Evolutionary conservation across 805 yeast genomes (phyloP).

Genomic region (Metschnikowia cerradonensis): DNA sequence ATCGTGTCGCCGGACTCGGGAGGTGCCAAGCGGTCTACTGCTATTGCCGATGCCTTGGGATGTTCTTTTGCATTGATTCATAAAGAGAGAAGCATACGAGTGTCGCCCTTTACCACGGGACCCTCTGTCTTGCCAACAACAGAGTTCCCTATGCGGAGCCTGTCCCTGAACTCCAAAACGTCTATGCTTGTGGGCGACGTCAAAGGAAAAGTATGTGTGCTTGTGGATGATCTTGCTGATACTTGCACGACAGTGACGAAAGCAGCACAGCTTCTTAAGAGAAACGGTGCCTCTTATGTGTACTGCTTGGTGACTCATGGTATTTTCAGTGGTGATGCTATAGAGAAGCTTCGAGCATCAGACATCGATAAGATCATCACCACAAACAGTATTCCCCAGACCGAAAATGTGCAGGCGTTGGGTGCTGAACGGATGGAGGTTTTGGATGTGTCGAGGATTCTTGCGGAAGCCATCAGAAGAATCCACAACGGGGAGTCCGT

Average conservation of each 20-base stretch:
- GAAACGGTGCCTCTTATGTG: conserved; percentile 85
- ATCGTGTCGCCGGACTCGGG: conserved; percentile 98
- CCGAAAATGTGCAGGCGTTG: conserved; percentile 42
- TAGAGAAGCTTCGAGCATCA: conserved; percentile 60
- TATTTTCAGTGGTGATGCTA: conserved; percentile 87
- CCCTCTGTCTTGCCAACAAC: conserved; percentile 19
- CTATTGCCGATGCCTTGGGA: conserved; percentile 85
- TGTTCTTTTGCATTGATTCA: conserved; percentile 92
- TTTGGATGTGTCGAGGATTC: conserved; percentile 79
- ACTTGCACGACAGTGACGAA: conserved; percentile 88
- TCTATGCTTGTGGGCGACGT: conserved; percentile 98
- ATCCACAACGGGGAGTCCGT: conserved; percentile 97
- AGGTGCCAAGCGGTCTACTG: conserved; percentile 96
- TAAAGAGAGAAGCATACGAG: conserved; percentile 72
- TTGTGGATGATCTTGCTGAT: conserved; percentile 91
- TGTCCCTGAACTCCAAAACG: conserved; percentile 51
- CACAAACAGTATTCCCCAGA: conserved; percentile 90
- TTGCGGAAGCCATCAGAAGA: conserved; percentile 93
- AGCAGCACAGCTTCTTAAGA: conserved; percentile 88
- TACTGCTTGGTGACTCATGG: conserved; percentile 92
- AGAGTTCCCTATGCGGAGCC: conserved; percentile 14
- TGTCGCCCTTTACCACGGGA: conserved; percentile 22
- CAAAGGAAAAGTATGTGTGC: conserved; percentile 75
- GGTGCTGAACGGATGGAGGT: conserved; percentile 68
- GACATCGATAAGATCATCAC: conserved; percentile 81